phyloP scores from a whole-genome alignment of 179 eudicot species.

The Beta macrorhiza region DNA sequence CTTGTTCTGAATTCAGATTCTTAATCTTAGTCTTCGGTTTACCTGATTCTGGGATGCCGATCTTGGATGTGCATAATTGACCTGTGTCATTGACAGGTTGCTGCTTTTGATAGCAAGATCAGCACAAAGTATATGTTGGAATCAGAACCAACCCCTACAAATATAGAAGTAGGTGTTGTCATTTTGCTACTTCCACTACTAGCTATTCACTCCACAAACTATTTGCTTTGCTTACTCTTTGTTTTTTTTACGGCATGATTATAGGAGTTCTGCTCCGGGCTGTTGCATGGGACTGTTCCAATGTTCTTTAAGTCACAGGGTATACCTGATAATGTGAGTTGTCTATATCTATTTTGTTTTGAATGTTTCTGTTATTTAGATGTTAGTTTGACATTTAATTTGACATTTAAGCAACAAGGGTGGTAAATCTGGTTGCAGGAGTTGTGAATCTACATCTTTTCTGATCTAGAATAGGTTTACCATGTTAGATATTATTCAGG shows the following conservation, averaged over 20 bases:
- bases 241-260: not conserved
- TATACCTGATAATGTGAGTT: conserved; percentile 79
- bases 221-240: not conserved
- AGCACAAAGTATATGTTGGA: conserved; percentile 79
- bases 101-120: conserved; percentile 80
- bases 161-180: conserved; percentile 54
- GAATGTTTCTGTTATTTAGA: not conserved
- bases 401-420: not conserved
- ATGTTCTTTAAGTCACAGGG: conserved; percentile 78
- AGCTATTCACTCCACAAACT: not conserved
- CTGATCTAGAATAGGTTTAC: not conserved
- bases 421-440: not conserved
- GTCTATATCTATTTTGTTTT: not conserved
- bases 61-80: not conserved
- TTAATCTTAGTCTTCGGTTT: not conserved
- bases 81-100: conserved; percentile 45
- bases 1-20: not conserved
- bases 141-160: conserved; percentile 56
- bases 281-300: conserved; percentile 51
- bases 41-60: not conserved
- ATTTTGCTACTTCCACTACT: conserved; percentile 14
- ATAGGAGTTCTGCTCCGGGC: conserved; percentile 78
- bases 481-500: not conserved
- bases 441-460: conserved; percentile 3
- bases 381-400: not conserved